Base-by-base conservation (phyloP, 768 basidiomycete genomes). In the Mycena albidolilacea region DNA sequence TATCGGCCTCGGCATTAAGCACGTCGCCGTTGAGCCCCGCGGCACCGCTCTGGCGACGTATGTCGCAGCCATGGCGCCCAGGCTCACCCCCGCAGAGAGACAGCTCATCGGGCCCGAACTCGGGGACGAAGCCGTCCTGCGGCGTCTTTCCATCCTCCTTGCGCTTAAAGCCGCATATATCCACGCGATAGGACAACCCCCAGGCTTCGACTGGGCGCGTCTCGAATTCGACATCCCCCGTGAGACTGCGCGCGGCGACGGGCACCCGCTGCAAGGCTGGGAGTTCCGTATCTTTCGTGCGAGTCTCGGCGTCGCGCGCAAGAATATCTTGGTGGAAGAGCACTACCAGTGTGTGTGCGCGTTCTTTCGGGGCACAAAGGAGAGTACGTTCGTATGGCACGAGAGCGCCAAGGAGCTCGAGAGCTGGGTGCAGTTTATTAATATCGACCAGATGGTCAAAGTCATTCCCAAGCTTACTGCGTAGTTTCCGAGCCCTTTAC, bases 341-440 rank as follows among this genome's bases (percentile, higher is more conserved):
- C 81, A 86, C 57, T 95, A 95, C 77, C 91, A 93, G 79, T 95
- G 94, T 78, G 92, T 91, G 5, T 89, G 88, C 58, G 94, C 93
- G 2, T 94, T 93, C 81, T 95, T 91, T 84, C 86, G 94, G 37
- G 92, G 92, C 11, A 88, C 87, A 7, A 82, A 85, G 43, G 89
- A 92, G 71, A 89, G 89, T 66, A 90, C 85, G 71, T 95, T 94
- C 75, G 87, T 95, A 15, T 95, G 91, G 89, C 89, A 94, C 69
- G 88, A 91, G 59, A 89, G 89, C 37, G 80, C 85, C 54, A 90
- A 91, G 76, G 90, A 93, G 55, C 79, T 95, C 71, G 92, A 92
- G 78, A 89, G 87, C 43, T 95, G 94, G 93, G 92, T 95, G 17
- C 93, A 95, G 82, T 95, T 95, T 76, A 90, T 95, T 77, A 93